Evolutionary conservation across 164 flowering plant genomes (phyloP), one percentile per base, ranked within the genome.

Genomic region (Nelumbo lutea): DNA sequence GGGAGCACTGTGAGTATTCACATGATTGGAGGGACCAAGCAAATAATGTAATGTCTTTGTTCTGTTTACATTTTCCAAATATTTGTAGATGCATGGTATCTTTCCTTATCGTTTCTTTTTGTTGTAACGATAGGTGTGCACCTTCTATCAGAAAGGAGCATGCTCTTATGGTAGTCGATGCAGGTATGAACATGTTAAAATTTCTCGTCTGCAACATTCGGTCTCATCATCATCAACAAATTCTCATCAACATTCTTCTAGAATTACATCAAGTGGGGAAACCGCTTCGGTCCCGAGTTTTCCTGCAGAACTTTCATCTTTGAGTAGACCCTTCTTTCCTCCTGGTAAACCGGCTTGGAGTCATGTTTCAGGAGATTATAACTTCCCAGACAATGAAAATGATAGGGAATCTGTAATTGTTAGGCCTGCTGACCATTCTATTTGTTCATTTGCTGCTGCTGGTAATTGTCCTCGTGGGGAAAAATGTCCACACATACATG

Each of bases 391-490:
- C 0, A 58, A 71, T 69, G 78, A 67, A 59, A 77, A 64, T 58
- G 9, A 38, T 66, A 64, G 41, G 41, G 82, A 79, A 48, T 64
- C 75, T 10, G 73, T 75, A 56, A 70, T 48, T 74, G 42, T 38
- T 65, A 59, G 62, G 61, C 89, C 86, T 56, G 75, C 79, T 67
- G 90, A 89, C 40, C 82, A 9, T 38, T 70, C 88, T 57, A 81
- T 96, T 5, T 96, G 98, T 76, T 81, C 96, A 27, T 88, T 88
- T 86, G 98, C 99, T 75, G 97, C 95, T 75, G 95, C 85, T 76
- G 99, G 98, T 51, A 70, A 74, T 42, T 96, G 99, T 66, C 98
- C 98, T 43, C 87, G 83, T 67, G 98, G 96, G 38, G 99, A 90
- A 53, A 80, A 73, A 8, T 96, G 97, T 79, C 91, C 93, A 62